These are phyloP conservation scores for Cyanodermella asteris DNA, from an alignment of 2,329 filamentous ascomycete genomes.

Conservation along the genomic window DNA sequence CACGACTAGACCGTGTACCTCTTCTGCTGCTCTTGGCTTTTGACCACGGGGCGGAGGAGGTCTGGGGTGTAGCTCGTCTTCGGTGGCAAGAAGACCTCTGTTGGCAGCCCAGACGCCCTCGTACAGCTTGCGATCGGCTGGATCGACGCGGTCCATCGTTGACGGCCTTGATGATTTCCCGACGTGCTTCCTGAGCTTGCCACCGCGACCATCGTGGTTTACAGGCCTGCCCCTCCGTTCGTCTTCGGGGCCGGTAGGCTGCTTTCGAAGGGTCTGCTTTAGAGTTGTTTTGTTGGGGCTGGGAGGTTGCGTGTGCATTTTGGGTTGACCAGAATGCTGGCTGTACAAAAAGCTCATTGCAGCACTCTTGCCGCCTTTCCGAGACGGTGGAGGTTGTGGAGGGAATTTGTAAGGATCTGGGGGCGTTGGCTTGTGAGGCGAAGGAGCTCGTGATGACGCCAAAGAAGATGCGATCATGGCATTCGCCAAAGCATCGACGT, in stretches of 20 bases:
- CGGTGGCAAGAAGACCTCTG: conserved; percentile 13
- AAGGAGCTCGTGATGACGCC: conserved; percentile 20
- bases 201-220: conserved; percentile 23
- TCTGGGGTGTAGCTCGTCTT: conserved; percentile 4
- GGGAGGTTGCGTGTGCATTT: conserved; percentile 16
- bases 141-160: too few relatives aligned
- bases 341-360: conserved; percentile 16
- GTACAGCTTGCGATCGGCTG: conserved; percentile 26
- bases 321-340: conserved; percentile 11
- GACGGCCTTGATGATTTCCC: too few relatives aligned
- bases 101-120: conserved; percentile 30
- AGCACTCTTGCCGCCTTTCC: conserved; percentile 16
- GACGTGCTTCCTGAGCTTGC: conserved; percentile 21
- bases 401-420: too few relatives aligned
- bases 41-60: neutral
- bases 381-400: conserved; percentile 16
- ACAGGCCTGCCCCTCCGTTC: conserved; percentile 15
- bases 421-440: conserved; percentile 15
- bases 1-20: conserved; percentile 23
- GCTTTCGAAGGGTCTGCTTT: conserved; percentile 18
- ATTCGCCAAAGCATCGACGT: conserved; percentile 20
- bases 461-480: conserved; percentile 26
- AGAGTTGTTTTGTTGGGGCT: conserved; percentile 19
- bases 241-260: conserved; percentile 12
- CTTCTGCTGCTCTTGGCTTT: conserved; percentile 1